Base-by-base conservation (phyloP, 2,329 filamentous ascomycete genomes). In the Elsinoe batatas region DNA sequence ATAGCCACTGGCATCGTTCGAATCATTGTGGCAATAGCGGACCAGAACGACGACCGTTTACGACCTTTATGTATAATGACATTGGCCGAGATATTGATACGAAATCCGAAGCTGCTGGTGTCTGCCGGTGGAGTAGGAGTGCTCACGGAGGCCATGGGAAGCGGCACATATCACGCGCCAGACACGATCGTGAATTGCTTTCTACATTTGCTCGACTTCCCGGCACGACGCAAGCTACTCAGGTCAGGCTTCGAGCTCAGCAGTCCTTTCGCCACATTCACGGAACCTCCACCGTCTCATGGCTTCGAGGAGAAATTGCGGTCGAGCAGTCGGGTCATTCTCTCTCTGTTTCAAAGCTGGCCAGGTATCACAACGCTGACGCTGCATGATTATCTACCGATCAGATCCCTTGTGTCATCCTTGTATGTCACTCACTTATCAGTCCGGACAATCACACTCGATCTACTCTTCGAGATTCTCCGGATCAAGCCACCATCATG, bases 401-500 rank as follows among this genome's bases (percentile, higher is more conserved):
- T 97, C 37, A 82, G 80, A 60, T 97, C 93, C 3, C 78, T 98
- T 37, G 74, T 86, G n/a, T 75, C 81, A 32, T 82, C 83, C 0
- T 70, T 86, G 18, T 79, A 82, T 59, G 81, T 83, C 56, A 75
- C 77, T 1, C 76, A 77, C 37, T 68, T 76, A 1, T 71, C 76
- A 57, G 76, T 81, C 7, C 73, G 82, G 49, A 90, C 95, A 65
- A 85, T 91, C 0, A 83, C 96, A 15, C 78, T 98, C 58, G 93
- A 98, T 67, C 75, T 98, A 11, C 72, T 98, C 15, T 96, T 94
- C 63, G 82, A 85, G 63, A 79, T 84, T 17, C 72, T 98, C 53
- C 83, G 91, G 35, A 96, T 98, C 66, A 97, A 97, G 63, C 85
- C 91, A 57, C 83, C 93, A 42, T 84, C 90, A 7, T 98, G 93